Percentiles rank a stretch among this genome's conserved stretches.
Conservation (phyloP, 2,329 filamentous ascomycete genomes). For the Xylariomycetidae sp. region DNA sequence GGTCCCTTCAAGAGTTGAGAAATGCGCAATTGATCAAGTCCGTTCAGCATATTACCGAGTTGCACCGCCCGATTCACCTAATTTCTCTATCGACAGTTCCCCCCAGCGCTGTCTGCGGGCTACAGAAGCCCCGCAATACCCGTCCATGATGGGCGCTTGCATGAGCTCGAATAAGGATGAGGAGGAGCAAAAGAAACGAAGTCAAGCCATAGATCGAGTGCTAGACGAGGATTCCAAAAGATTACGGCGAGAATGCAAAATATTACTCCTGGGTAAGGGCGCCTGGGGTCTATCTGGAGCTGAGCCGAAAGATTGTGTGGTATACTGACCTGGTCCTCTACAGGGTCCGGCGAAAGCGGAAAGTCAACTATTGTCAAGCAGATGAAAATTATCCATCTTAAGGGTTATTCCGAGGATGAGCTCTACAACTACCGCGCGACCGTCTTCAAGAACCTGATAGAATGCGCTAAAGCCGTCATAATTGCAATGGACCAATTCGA, state of each 20-base stretch:
- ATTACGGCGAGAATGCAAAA: slow-evolving; percentile 97
- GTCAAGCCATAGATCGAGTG: slow-evolving; percentile 89
- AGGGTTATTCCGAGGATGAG: slow-evolving; percentile 93
- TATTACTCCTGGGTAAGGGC: slow-evolving; percentile 76
- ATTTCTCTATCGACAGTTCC: neutral
- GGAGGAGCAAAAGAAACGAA: slow-evolving; percentile 90
- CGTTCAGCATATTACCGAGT: no score
- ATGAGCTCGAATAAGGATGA: slow-evolving; percentile 86
- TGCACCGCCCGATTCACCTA: no score
- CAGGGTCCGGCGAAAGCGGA: slow-evolving; percentile 91
- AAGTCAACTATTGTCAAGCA: slow-evolving; percentile 99
- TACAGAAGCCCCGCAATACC: slow-evolving; percentile 7
- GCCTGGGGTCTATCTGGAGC: no score
- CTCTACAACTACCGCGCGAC: slow-evolving; percentile 90
- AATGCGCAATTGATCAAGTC: no score
- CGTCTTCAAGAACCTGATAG: slow-evolving; percentile 96
- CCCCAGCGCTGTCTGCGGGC: slow-evolving; percentile 8
- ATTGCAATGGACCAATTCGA: slow-evolving; percentile 88
- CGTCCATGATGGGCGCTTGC: slow-evolving; percentile 74
- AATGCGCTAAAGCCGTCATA: slow-evolving; percentile 92
- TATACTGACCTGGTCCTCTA: neutral
- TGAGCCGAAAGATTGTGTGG: no score
- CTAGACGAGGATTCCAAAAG: slow-evolving; percentile 92
- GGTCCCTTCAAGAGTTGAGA: no score
- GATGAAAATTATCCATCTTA: slow-evolving; percentile 99